A percentile compares a stretch with the other conserved stretches of the same genome.
Evolutionary conservation across 176 grass and related monocot genomes (phyloP).

Genomic region (Musa troglodytarum): DNA sequence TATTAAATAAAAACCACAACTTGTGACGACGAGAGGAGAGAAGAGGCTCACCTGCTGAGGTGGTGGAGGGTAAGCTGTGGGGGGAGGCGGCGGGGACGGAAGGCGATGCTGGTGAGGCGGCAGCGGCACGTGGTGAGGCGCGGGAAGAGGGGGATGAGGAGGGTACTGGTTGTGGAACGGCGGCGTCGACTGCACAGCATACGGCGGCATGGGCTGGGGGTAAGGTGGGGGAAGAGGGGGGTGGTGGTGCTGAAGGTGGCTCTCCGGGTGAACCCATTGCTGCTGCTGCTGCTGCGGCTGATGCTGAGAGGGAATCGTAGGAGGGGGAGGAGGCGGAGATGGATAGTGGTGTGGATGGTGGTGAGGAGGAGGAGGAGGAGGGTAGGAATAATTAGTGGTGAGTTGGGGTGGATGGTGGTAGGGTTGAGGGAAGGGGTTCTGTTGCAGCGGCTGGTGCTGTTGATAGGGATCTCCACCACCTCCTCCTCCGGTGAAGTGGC

Average conservation of each 20-base stretch:
- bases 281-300: conserved; percentile 15
- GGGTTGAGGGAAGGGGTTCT: conserved; percentile 9
- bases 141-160: not conserved
- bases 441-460: not conserved
- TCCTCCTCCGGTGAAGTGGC: not conserved
- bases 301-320: not conserved
- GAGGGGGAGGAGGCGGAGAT: conserved; percentile 29
- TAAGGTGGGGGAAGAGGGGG: conserved; percentile 22
- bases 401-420: conserved; percentile 2
- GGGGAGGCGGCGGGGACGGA: conserved; percentile 11
- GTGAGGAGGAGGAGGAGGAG: conserved; percentile 27
- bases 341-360: conserved; percentile 13
- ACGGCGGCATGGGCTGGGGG: not conserved
- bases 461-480: conserved; percentile 4
- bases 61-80: not conserved
- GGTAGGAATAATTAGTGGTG: not conserved
- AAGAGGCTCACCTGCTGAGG: not conserved
- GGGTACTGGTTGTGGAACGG: conserved; percentile 40
- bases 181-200: conserved; percentile 10
- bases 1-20: too few relatives aligned
- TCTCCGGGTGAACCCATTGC: conserved; percentile 31
- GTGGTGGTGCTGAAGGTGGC: conserved; percentile 26
- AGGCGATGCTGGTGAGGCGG: conserved; percentile 6
- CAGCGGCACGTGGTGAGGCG: conserved; percentile 2
- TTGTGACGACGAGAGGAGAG: not conserved